phyloP scores from a whole-genome alignment of 164 flowering plant genomes.

The Nelumbo lutea region DNA sequence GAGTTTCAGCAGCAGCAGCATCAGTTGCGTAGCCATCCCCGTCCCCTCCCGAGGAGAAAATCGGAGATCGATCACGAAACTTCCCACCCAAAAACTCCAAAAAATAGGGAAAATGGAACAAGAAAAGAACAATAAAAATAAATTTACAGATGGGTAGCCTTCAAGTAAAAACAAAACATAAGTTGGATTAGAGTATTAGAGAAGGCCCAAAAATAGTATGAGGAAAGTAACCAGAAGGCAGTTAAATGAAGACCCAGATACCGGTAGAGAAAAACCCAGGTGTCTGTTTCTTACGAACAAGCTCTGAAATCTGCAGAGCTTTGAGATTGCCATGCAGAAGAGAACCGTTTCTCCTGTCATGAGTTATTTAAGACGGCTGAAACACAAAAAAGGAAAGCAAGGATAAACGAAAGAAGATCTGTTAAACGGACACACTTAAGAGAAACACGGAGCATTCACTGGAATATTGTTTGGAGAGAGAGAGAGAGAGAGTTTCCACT shows the following conservation, averaged over 20 bases:
- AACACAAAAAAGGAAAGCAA: conserved; percentile 14
- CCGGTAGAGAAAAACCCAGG: conserved; percentile 17
- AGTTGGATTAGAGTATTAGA: conserved; percentile 17
- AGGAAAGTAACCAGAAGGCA: conserved; percentile 38
- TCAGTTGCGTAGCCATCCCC: conserved; percentile 25
- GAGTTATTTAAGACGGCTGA: conserved; percentile 12
- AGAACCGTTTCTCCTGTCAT: conserved; percentile 23
- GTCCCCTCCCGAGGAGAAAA: conserved; percentile 24
- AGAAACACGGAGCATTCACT: too few relatives aligned
- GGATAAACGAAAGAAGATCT: not conserved
- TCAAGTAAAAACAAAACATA: conserved; percentile 20
- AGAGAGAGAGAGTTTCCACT: too few relatives aligned
- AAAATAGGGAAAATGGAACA: not conserved
- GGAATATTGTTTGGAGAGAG: too few relatives aligned
- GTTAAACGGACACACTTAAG: not conserved
- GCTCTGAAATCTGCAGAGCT: conserved; percentile 9
- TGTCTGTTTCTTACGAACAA: conserved; percentile 1
- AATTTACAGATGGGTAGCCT: conserved; percentile 13
- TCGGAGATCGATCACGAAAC: conserved; percentile 14
- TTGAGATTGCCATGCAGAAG: conserved; percentile 15
- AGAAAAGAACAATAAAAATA: not conserved
- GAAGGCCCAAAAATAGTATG: conserved; percentile 38
- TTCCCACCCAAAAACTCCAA: conserved; percentile 8
- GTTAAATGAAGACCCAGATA: conserved; percentile 22
- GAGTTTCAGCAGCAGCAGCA: conserved; percentile 32